Evolutionary conservation across 192 early-diverging fungal species (phyloP).

Genomic region (Linnemannia elongata): DNA sequence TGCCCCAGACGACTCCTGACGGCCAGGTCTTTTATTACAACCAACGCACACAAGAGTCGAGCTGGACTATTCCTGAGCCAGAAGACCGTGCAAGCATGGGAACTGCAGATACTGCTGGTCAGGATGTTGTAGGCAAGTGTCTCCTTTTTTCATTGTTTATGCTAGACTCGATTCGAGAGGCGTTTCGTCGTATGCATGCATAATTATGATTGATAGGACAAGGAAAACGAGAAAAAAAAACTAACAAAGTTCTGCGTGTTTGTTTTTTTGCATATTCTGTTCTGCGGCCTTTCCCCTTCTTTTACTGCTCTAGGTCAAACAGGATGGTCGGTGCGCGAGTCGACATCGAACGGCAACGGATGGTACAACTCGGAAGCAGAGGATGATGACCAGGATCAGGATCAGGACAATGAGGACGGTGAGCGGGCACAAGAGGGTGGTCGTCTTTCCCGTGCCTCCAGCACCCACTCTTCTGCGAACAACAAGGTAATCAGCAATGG

Average conservation of each 20-base stretch:
- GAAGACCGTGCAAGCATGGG: slow-evolving; percentile 47
- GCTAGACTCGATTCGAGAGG: background rate
- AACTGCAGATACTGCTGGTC: slow-evolving; percentile 24
- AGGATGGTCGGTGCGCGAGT: slow-evolving; percentile 54
- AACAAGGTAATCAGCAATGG: slow-evolving; percentile 16
- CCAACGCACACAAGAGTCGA: slow-evolving; percentile 58
- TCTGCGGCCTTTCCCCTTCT: background rate
- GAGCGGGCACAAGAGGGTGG: background rate
- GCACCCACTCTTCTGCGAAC: slow-evolving; percentile 37
- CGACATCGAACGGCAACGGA: slow-evolving; percentile 51
- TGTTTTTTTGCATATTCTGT: background rate
- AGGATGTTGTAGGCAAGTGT: slow-evolving; percentile 40
- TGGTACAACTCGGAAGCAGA: slow-evolving; percentile 57
- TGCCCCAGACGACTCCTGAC: slow-evolving; percentile 62
- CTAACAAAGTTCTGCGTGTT: background rate
- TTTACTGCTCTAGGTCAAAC: slow-evolving; percentile 20
- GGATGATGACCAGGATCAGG: slow-evolving; percentile 46
- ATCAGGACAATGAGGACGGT: slow-evolving; percentile 41
- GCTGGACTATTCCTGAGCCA: slow-evolving; percentile 59
- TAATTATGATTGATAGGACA: background rate
- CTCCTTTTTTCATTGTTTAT: background rate
- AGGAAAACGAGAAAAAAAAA: background rate
- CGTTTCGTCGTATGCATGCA: background rate
- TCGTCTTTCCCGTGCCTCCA: slow-evolving; percentile 41
- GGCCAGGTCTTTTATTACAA: slow-evolving; percentile 65